Base-by-base conservation (phyloP, 2,329 filamentous ascomycete species). In the Fusarium hainanense region DNA sequence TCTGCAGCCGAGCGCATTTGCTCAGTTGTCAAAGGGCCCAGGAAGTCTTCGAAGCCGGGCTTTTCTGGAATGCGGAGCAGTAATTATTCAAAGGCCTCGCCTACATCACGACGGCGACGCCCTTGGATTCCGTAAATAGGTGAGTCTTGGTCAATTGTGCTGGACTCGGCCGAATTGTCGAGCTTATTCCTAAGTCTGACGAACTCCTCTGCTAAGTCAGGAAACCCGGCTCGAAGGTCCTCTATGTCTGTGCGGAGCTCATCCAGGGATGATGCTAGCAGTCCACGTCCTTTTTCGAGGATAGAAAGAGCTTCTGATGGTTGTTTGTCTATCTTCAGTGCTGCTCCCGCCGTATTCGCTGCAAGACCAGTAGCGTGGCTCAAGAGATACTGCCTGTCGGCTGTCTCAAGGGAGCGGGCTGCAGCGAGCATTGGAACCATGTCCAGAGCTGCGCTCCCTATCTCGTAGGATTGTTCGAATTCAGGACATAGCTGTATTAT, bases 41-140 rank as follows among this genome's bases (percentile, higher is more conserved):
- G 23, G 8, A 59, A 59, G 3, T 30, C 49, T 4, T 59, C 56
- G 14, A 59, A 55, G 0, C 49, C 40, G 11, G 41, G 21, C 0
- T 3, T 40, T 2, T 25, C 3, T 3, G 10, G 20, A 0, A 59
- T 30, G 10, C 18, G 23, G 1, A 7, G 1, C 2, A 55, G 12
- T 3, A 58, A 16, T 1, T 21, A 10, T 6, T 55, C 49, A 4
- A 55, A 46, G 2, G 2, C 4, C 3, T 21, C 10, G 1, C 37
- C 55, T 7, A 40, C 37, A 4, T 44, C 21, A 0, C 49, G 37
- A 0, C 55, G 48, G 11, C 27, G 14, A 6, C 4, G 7, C 0
- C 14, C 21, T 6, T 37, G 34, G 2, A 0, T 4, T 27, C 43
- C 16, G 1, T 18, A n/a, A 2, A 1, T 4, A 0, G 9, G 1